Conservation (phyloP, 2,329 filamentous ascomycete species). For the Drechmeria coniospora region DNA sequence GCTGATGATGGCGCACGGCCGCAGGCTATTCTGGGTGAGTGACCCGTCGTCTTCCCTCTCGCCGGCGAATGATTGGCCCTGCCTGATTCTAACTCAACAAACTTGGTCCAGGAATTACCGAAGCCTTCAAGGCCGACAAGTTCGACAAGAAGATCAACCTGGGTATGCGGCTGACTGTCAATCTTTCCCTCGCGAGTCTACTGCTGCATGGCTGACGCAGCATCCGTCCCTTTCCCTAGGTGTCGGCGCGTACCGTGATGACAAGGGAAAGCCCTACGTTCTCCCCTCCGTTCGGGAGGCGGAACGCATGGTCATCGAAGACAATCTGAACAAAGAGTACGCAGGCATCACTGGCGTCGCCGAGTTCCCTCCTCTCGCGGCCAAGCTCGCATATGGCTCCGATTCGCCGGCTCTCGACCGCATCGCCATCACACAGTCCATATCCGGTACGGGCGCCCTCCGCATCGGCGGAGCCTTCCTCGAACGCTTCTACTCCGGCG, state of each 20-base stretch:
- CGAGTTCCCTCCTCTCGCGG: constrained; percentile 84
- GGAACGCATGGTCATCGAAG: constrained; percentile 70
- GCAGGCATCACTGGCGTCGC: constrained; percentile 93
- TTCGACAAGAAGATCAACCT: constrained; percentile 97
- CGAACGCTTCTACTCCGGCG: constrained; percentile 74
- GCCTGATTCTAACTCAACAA: no score
- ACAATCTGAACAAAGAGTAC: constrained; percentile 88
- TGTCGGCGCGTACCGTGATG: constrained; percentile 96
- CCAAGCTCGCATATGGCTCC: constrained; percentile 75
- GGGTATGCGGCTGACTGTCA: no score
- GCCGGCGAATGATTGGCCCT: constrained; percentile 4
- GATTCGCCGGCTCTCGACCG: constrained; percentile 64
- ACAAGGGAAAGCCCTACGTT: constrained; percentile 95
- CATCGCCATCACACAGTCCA: constrained; percentile 88
- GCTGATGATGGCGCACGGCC: constrained; percentile 1
- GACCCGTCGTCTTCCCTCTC: constrained; percentile 6
- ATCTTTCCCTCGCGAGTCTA: constrained; percentile 3
- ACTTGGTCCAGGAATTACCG: constrained; percentile 76
- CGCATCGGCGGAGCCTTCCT: constrained; percentile 92
- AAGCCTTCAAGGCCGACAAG: constrained; percentile 95
- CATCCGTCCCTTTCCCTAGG: no score
- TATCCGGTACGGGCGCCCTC: constrained; percentile 92
- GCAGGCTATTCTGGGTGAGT: constrained; percentile 62
- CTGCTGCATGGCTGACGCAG: no score
- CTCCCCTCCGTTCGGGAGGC: constrained; percentile 83